A percentile compares a stretch with the other conserved stretches of the same genome.
Evolutionary conservation across 2,329 filamentous ascomycete genomes (phyloP).

Genomic region (Aspergillus latus): DNA sequence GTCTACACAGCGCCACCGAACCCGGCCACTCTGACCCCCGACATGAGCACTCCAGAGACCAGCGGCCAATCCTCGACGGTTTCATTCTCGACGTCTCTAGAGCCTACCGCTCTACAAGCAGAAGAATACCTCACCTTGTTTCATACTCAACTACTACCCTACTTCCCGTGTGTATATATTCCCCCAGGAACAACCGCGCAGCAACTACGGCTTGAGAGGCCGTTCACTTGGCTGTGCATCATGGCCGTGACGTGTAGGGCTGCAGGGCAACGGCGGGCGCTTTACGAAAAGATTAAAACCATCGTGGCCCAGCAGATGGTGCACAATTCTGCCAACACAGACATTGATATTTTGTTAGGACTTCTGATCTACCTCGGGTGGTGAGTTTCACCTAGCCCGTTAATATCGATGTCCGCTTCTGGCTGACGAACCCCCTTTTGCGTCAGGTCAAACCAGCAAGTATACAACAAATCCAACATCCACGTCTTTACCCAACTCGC

Average conservation of each 20-base stretch:
- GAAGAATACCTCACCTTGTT: conserved; percentile 47
- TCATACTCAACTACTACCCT: conserved; percentile 42
- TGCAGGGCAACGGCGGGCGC: conserved; percentile 39
- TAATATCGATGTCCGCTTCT: no score
- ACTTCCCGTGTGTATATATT: conserved; percentile 51
- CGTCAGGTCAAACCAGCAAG: conserved; percentile 12
- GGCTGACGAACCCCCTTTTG: neutral
- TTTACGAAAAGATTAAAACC: conserved; percentile 46
- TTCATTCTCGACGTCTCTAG: neutral
- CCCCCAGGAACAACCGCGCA: conserved; percentile 32
- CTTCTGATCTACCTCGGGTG: conserved; percentile 50
- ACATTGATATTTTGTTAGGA: conserved; percentile 54
- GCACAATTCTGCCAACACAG: conserved; percentile 42
- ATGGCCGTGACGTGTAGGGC: conserved; percentile 49
- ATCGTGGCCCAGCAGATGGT: conserved; percentile 50
- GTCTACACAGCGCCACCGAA: neutral
- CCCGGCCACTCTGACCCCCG: neutral
- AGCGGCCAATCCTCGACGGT: neutral
- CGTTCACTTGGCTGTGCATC: conserved; percentile 55
- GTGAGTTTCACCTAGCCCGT: conserved; percentile 17
- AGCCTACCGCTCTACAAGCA: conserved; percentile 23
- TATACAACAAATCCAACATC: conserved; percentile 15
- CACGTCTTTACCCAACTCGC: conserved; percentile 16
- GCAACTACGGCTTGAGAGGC: conserved; percentile 39
- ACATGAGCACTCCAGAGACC: neutral